Percentiles rank a stretch among this genome's conserved stretches.
phyloP scores from a whole-genome alignment of 1,139 yeast species.

The Chernovozyma aurita region DNA sequence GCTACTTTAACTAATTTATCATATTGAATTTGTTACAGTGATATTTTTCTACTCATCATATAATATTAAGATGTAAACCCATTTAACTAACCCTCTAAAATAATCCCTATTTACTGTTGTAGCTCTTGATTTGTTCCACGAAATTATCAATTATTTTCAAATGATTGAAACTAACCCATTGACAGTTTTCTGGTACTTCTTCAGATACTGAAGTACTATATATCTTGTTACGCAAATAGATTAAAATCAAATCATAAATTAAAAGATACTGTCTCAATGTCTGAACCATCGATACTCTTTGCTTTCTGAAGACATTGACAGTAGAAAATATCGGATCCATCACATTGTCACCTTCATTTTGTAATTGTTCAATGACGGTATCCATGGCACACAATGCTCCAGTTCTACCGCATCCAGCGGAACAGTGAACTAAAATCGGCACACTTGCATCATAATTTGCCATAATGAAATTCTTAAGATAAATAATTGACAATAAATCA shows the following conservation, averaged over 20 bases:
- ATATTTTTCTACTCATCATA: too few relatives aligned
- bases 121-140: conserved; percentile 10
- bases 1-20: neutral
- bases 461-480: conserved; percentile 33
- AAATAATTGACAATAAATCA: conserved; percentile 40
- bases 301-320: conserved; percentile 62
- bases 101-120: neutral
- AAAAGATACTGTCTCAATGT: conserved; percentile 68
- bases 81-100: too few relatives aligned
- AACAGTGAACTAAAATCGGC: conserved; percentile 73
- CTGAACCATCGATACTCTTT: conserved; percentile 81
- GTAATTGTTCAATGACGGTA: conserved; percentile 47
- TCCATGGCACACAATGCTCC: conserved; percentile 83
- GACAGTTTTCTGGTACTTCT: conserved; percentile 1
- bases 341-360: conserved; percentile 11
- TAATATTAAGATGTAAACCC: too few relatives aligned
- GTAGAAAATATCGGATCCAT: conserved; percentile 41
- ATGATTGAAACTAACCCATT: conserved; percentile 19
- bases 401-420: conserved; percentile 92
- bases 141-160: conserved; percentile 23
- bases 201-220: conserved; percentile 2
- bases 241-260: conserved; percentile 53
- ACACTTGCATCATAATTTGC: conserved; percentile 9
- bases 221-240: conserved; percentile 15
- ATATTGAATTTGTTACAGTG: too few relatives aligned